Conservation (phyloP, 1,139 yeast genomes). For the Waltiozyma solani region DNA sequence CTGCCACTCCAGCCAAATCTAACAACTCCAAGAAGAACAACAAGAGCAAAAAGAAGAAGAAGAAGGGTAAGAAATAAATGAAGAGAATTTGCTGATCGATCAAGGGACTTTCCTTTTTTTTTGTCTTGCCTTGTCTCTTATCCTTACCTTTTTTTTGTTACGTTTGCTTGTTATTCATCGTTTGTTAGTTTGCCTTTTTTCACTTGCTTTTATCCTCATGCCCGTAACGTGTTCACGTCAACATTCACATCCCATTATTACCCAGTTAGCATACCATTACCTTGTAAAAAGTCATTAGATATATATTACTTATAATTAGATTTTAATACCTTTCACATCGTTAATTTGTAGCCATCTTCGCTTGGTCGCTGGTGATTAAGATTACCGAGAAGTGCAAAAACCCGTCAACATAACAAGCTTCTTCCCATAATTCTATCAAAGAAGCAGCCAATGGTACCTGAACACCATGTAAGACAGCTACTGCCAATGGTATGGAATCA, state of each 20-base stretch:
- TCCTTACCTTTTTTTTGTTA: too few relatives aligned
- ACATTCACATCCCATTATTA: too few relatives aligned
- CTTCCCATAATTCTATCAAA: conserved; percentile 41
- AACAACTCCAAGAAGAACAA: background rate
- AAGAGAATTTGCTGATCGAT: background rate
- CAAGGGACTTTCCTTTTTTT: too few relatives aligned
- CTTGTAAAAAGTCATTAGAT: background rate
- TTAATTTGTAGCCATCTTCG: background rate
- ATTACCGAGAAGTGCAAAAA: conserved; percentile 54
- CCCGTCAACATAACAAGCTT: conserved; percentile 61
- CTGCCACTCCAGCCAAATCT: background rate
- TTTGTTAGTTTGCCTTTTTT: too few relatives aligned
- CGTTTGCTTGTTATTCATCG: too few relatives aligned
- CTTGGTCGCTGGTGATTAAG: conserved; percentile 20
- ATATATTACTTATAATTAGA: background rate
- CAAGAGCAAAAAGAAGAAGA: background rate
- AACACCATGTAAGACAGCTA: conserved; percentile 58
- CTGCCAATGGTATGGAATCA: conserved; percentile 24
- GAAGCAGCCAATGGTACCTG: conserved; percentile 35
- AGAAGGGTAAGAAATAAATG: background rate
- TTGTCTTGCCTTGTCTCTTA: background rate
- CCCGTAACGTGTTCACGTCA: too few relatives aligned
- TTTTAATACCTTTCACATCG: too few relatives aligned
- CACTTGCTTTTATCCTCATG: too few relatives aligned
- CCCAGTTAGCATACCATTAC: too few relatives aligned